phyloP scores from a whole-genome alignment of 371 early-diverging fungal genomes.

The Fennellomyces sp. region DNA sequence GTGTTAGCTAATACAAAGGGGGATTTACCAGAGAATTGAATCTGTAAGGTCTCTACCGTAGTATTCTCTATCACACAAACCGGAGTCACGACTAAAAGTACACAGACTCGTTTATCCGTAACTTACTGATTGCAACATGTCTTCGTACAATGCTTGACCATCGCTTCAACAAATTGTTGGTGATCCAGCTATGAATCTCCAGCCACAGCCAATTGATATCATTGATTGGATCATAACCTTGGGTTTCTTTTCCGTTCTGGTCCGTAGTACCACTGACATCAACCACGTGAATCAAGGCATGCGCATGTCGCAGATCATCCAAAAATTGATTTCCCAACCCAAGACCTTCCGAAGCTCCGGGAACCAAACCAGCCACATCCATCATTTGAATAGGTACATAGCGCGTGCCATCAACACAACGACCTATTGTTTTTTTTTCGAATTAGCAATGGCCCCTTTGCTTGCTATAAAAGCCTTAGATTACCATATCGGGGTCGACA shows the following conservation, averaged over 20 bases:
- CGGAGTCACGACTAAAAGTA: too few relatives aligned
- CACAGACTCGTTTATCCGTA: too few relatives aligned
- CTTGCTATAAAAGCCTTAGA: too few relatives aligned
- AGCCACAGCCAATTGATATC: conserved; percentile 80
- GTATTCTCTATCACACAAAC: conserved; percentile 25
- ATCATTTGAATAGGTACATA: conserved; percentile 76
- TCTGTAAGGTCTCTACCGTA: conserved; percentile 60
- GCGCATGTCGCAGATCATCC: conserved; percentile 78
- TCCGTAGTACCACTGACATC: conserved; percentile 85
- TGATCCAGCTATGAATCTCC: conserved; percentile 70
- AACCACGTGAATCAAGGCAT: conserved; percentile 81
- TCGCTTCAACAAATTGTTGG: conserved; percentile 65
- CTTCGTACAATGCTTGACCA: conserved; percentile 72
- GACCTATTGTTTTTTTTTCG: conserved; percentile 29
- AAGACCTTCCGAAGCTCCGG: conserved; percentile 77
- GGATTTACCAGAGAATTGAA: conserved; percentile 50
- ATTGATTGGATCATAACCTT: conserved; percentile 80
- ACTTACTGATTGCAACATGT: conserved; percentile 58
- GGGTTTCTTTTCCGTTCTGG: conserved; percentile 72
- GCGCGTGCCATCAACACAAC: conserved; percentile 68
- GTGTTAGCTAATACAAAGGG: too few relatives aligned
- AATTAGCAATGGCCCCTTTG: not conserved
- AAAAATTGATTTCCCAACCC: conserved; percentile 82
- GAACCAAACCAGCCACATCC: conserved; percentile 76
- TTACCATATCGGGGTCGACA: conserved; percentile 77